These are phyloP conservation scores for Hypoxylon intermedium DNA, from an alignment of 495 filamentous ascomycete species.

Conservation along the genomic window DNA sequence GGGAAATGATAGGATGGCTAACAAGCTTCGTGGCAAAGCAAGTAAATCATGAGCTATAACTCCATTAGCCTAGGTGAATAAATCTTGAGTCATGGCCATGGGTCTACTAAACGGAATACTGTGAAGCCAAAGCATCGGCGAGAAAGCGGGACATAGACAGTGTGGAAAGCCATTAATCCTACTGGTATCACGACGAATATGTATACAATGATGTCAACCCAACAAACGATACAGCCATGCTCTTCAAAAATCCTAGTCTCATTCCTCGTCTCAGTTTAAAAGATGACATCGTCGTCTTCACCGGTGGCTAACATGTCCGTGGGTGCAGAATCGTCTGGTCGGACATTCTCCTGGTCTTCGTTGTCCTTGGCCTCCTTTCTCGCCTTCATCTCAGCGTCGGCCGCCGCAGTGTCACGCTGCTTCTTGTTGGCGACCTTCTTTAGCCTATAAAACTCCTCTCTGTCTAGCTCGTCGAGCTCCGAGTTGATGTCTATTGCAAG, in stretches of 20 bases:
- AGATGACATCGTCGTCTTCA: slow-evolving; percentile 95
- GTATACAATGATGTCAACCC: slow-evolving; percentile 23
- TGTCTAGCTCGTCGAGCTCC: slow-evolving; percentile 95
- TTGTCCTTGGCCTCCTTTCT: slow-evolving; percentile 57
- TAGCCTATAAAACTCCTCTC: slow-evolving; percentile 97
- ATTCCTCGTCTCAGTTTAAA: slow-evolving; percentile 58
- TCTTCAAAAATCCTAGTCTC: background rate
- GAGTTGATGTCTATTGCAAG: slow-evolving; percentile 99
- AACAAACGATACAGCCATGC: slow-evolving; percentile 3
- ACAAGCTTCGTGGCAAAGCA: too few relatives aligned
- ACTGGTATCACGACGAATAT: slow-evolving; percentile 32
- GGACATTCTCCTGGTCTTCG: slow-evolving; percentile 51
- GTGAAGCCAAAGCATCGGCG: too few relatives aligned
- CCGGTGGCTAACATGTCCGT: slow-evolving; percentile 80
- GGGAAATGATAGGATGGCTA: too few relatives aligned
- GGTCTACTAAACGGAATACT: too few relatives aligned
- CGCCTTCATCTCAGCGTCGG: slow-evolving; percentile 73
- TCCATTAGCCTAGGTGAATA: too few relatives aligned
- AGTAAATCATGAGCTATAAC: too few relatives aligned
- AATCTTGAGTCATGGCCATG: too few relatives aligned
- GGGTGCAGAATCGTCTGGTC: slow-evolving; percentile 55
- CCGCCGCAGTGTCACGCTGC: slow-evolving; percentile 77
- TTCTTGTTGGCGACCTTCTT: slow-evolving; percentile 99
- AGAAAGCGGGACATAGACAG: background rate
- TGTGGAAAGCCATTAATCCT: slow-evolving; percentile 14